Base-by-base conservation (phyloP, 176 grass and related monocot genomes). In the maize (Zea mays) region DNA sequence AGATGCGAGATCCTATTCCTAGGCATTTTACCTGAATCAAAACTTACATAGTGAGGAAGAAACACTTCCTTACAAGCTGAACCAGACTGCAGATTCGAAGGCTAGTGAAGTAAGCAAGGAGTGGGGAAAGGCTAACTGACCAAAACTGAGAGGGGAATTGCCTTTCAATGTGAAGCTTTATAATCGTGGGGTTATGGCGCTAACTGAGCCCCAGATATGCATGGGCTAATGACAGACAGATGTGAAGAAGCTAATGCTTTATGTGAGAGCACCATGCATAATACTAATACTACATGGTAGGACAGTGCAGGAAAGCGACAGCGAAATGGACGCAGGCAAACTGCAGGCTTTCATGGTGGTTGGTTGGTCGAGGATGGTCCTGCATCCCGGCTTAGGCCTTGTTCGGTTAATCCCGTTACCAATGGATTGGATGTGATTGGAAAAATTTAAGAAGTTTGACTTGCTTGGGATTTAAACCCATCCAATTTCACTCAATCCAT, bases 331-430 rank as follows among this genome's bases (percentile, higher is more conserved):
- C 56, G 46, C 64, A 54, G 6, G 69, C 58, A 72, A 77, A 57
- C 46, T 41, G 73, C 57, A 72, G 54, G 52, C 75, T 71, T 81
- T 84, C 38, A 80, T 88, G 51, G 82, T 65, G 72, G 77, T 81
- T 81, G 86, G 82, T 81, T 81, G 86, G 82, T 81, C 55, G 56
- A 69, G 13, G 74, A 73, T 51, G 62, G 62, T 79, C 76, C 61
- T 84, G 54, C 40, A 47, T 80, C 46, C 69, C 75, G 72, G 46
- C 57, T 65, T n/a, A n/a, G n/a, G n/a, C n/a, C n/a, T n/a, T n/a
- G n/a, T n/a, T n/a, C n/a, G n/a, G n/a, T n/a, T n/a, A n/a, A n/a
- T n/a, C n/a, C n/a, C n/a, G n/a, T n/a, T n/a, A n/a, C n/a, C n/a
- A n/a, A n/a, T n/a, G n/a, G n/a, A n/a, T n/a, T n/a, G n/a, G n/a